A percentile compares a stretch with the other conserved stretches of the same genome.
Evolutionary conservation across 208 protist species (phyloP).

Genomic region (Leishmania arabica): DNA sequence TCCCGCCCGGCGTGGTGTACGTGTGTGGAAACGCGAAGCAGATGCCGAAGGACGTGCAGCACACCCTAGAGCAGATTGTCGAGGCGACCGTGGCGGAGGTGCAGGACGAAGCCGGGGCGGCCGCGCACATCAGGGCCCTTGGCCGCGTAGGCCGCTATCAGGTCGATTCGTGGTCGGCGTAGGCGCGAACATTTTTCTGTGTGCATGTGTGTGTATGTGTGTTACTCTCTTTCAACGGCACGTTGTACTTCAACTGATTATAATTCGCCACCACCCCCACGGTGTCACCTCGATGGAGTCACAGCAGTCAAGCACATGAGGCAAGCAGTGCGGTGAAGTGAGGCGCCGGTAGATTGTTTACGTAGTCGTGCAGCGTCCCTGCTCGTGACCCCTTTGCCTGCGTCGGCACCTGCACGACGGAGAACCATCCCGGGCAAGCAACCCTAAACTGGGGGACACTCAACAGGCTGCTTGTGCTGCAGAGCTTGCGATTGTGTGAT

Average conservation of each 20-base stretch:
- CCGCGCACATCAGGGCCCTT: conserved; percentile 41
- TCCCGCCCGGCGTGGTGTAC: conserved; percentile 44
- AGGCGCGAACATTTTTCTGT: conserved; percentile 5
- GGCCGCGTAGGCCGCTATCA: conserved; percentile 63
- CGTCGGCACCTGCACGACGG: not conserved
- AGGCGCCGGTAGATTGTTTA: not conserved
- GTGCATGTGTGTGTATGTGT: conserved; percentile 1
- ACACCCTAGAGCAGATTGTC: conserved; percentile 55
- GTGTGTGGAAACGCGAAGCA: conserved; percentile 89
- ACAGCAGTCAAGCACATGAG: not conserved
- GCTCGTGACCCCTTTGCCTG: not conserved
- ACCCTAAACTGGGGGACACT: not conserved
- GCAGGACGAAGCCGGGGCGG: conserved; percentile 37
- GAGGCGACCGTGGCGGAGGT: conserved; percentile 49
- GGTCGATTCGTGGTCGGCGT: conserved; percentile 90
- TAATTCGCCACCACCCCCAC: not conserved
- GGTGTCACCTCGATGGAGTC: not conserved
- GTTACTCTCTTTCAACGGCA: not conserved
- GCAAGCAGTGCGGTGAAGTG: not conserved
- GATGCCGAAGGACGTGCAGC: conserved; percentile 82
- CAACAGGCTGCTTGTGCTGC: not conserved
- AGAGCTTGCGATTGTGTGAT: not conserved
- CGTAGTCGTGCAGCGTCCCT: not conserved
- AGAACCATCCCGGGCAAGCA: not conserved
- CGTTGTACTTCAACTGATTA: not conserved